Base-by-base conservation (phyloP, 1,139 yeast genomes). In the Lodderomyces pseudojiufengensis region DNA sequence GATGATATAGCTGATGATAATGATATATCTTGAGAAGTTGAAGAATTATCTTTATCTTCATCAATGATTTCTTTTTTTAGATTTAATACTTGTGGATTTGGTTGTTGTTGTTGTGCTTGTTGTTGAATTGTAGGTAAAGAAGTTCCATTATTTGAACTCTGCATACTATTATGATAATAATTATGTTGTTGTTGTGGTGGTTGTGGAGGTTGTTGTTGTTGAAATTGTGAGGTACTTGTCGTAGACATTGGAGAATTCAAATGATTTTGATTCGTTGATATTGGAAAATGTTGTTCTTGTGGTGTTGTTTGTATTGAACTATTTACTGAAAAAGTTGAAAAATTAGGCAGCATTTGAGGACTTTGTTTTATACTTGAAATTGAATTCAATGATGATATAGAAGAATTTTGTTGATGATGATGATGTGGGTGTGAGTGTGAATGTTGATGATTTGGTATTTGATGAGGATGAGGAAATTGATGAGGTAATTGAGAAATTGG, bases 391-490 rank as follows among this genome's bases (percentile, higher is more conserved):
- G 18, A 25, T 24, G 33, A 10, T 9, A 22, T 23, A 27, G 35
- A 13, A 9, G 24, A 29, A 10, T 31, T 31, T 13, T 44, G 51
- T 22, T 44, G 52, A 29, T 47, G 56, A 40, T 50, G 64, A 36
- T 51, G 60, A 40, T 55, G 64, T 16, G 39, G 4, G 57, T 48
- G 4, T 61, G 41, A 23, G 54, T 9, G 39, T 14, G 67, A 57
- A 39, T 58, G 51, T 27, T 67, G 52, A 43, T 65, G 52, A 38
- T n/a, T n/a, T n/a, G n/a, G n/a, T n/a, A n/a, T n/a, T n/a, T 58
- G 55, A 42, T 63, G 59, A 35, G 55, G 57, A 38, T 51, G 55
- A 27, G 59, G 65, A n/a, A n/a, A n/a, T n/a, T n/a, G 20, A 18
- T 18, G 20, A 18, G 20, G 20, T 18, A 18, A 18, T 18, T 18